A percentile compares a stretch with the other conserved stretches of the same genome.
Evolutionary conservation across 179 eudicot species (phyloP).

Genomic region (Nepenthes alata): DNA sequence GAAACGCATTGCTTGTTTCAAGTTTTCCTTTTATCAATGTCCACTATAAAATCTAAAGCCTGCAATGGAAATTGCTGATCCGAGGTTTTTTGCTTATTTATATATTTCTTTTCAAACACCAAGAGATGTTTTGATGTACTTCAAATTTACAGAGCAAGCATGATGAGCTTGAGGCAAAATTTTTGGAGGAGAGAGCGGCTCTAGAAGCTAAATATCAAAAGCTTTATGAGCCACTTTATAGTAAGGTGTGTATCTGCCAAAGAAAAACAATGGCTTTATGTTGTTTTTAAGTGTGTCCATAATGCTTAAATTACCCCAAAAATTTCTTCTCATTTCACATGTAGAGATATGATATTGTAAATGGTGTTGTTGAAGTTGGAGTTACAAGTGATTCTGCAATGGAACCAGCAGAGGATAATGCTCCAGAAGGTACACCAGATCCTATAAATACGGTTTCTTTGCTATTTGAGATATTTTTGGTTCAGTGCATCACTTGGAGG

Average conservation of each 20-base stretch:
- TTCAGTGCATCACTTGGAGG: too few relatives aligned
- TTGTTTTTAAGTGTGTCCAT: background rate
- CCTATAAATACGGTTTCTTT: background rate
- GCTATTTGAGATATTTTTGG: too few relatives aligned
- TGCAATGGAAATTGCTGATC: too few relatives aligned
- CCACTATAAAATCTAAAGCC: too few relatives aligned
- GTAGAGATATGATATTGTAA: conserved; percentile 73
- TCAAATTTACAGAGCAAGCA: conserved; percentile 37
- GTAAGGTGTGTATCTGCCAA: conserved; percentile 31
- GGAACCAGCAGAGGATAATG: conserved; percentile 35
- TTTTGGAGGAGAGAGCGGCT: conserved; percentile 74
- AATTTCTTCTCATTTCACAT: background rate
- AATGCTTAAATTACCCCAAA: background rate
- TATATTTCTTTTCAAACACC: too few relatives aligned
- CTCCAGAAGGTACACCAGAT: conserved; percentile 30
- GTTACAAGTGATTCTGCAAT: conserved; percentile 23
- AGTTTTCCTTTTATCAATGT: too few relatives aligned
- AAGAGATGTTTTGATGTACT: background rate
- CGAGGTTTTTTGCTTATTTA: too few relatives aligned
- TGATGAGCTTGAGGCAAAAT: conserved; percentile 74
- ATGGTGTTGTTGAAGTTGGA: conserved; percentile 71
- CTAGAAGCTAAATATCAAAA: conserved; percentile 80
- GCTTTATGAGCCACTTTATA: conserved; percentile 61
- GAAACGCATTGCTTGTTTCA: too few relatives aligned
- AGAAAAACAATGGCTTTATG: background rate